phyloP scores from a whole-genome alignment of 805 yeast genomes.

The Pichia sporocuriosa region DNA sequence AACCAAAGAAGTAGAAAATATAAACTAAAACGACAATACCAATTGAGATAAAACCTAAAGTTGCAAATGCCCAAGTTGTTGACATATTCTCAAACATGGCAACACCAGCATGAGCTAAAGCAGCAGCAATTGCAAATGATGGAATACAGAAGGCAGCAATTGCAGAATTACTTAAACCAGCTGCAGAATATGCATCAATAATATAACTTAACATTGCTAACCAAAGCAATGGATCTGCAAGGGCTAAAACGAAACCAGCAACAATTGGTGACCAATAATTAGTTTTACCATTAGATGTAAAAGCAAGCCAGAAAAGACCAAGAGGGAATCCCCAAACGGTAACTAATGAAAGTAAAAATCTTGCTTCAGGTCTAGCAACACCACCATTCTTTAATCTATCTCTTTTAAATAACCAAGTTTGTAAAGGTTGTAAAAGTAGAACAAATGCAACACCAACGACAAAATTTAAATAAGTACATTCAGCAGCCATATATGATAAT shows the following conservation, averaged over 20 bases:
- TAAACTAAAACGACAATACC: slow-evolving; percentile 30
- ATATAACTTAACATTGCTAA: slow-evolving; percentile 31
- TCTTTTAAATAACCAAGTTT: slow-evolving; percentile 26
- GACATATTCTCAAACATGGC: slow-evolving; percentile 33
- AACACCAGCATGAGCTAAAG: slow-evolving; percentile 33
- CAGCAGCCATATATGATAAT: slow-evolving; percentile 28
- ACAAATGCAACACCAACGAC: slow-evolving; percentile 30
- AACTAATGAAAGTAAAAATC: slow-evolving; percentile 28
- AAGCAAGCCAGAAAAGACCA: slow-evolving; percentile 31
- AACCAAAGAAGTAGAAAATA: slow-evolving; percentile 30
- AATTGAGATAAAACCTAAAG: slow-evolving; percentile 29
- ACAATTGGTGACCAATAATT: slow-evolving; percentile 32
- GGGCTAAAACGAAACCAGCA: slow-evolving; percentile 29
- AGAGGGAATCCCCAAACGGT: slow-evolving; percentile 34
- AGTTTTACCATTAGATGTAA: slow-evolving; percentile 27
- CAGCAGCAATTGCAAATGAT: slow-evolving; percentile 32
- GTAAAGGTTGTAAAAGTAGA: slow-evolving; percentile 26
- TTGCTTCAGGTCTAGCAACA: slow-evolving; percentile 30
- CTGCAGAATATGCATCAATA: slow-evolving; percentile 30
- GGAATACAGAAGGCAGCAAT: slow-evolving; percentile 34
- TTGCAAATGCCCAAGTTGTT: slow-evolving; percentile 32
- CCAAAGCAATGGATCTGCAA: slow-evolving; percentile 32
- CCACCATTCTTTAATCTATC: slow-evolving; percentile 30
- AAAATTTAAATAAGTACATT: slow-evolving; percentile 30
- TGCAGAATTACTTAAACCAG: slow-evolving; percentile 30